Conservation (phyloP, 805 yeast species). For the Ogataea naganishii region DNA sequence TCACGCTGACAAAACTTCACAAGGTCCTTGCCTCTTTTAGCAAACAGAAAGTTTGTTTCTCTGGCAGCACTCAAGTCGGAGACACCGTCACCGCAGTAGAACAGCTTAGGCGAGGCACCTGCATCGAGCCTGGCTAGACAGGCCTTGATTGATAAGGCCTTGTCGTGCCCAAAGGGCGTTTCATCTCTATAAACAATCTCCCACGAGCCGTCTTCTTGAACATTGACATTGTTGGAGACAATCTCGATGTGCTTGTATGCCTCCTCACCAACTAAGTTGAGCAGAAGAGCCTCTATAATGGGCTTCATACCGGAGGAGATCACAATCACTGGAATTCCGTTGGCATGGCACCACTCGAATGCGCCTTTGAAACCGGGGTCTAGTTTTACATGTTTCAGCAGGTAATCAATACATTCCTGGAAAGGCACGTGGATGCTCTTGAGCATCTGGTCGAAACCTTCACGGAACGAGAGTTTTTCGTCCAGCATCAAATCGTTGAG, state of each 20-base stretch:
- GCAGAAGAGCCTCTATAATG: conserved; percentile 69
- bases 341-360: conserved; percentile 66
- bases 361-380: conserved; percentile 89
- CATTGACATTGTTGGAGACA: conserved; percentile 67
- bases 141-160: conserved; percentile 67
- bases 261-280: conserved; percentile 67
- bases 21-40: conserved; percentile 86
- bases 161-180: conserved; percentile 90
- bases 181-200: conserved; percentile 79
- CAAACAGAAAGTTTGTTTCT: conserved; percentile 89
- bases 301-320: conserved; percentile 94
- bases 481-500: conserved; percentile 67
- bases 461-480: conserved; percentile 63
- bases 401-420: conserved; percentile 66
- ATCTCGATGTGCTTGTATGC: conserved; percentile 67
- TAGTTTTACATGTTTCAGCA: conserved; percentile 58
- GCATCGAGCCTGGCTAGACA: conserved; percentile 26
- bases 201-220: conserved; percentile 59
- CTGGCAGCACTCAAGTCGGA: conserved; percentile 92
- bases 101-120: conserved; percentile 50
- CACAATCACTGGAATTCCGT: conserved; percentile 75
- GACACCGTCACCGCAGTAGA: conserved; percentile 98
- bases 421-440: conserved; percentile 70
- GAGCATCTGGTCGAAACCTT: conserved; percentile 80
- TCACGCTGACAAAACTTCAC: conserved; percentile 77